Percentiles rank a stretch among this genome's conserved stretches.
These are phyloP conservation scores for Plasmodium gaboni DNA, from an alignment of 169 alveolate species.

Conservation along the genomic window DNA sequence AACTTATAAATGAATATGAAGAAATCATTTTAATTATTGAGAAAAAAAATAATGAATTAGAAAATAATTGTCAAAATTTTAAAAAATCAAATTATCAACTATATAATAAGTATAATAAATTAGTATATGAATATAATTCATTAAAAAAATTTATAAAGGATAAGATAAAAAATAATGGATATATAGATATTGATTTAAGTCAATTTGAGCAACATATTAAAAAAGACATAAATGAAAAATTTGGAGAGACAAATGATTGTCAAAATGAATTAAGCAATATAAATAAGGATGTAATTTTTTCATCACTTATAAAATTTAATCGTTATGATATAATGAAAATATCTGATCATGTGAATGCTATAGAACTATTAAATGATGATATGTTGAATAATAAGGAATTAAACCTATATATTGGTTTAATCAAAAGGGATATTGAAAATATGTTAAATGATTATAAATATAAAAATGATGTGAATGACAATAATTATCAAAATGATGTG, in stretches of 20 bases:
- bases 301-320: neutral
- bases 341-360: conserved; percentile 21
- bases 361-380: conserved; percentile 41
- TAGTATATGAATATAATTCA: conserved; percentile 29
- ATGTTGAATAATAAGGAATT: conserved; percentile 29
- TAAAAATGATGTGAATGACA: neutral
- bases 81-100: conserved; percentile 32
- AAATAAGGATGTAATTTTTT: neutral
- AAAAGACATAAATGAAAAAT: neutral
- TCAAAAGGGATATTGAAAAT: conserved; percentile 20
- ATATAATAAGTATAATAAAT: conserved; percentile 26
- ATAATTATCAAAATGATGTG: neutral
- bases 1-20: conserved; percentile 41
- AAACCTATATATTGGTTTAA: conserved; percentile 13
- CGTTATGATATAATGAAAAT: conserved; percentile 12
- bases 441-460: conserved; percentile 8
- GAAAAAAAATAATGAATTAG: conserved; percentile 48
- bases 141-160: conserved; percentile 30
- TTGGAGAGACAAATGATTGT: neutral
- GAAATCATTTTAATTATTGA: conserved; percentile 44
- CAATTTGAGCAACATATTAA: neutral
- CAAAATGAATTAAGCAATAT: neutral
- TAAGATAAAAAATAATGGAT: conserved; percentile 26
- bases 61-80: conserved; percentile 41
- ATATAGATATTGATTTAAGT: neutral